Percentiles rank a stretch among this genome's conserved stretches.
Conservation (phyloP, 208 protist genomes). For the Histomonas meleagridis region DNA sequence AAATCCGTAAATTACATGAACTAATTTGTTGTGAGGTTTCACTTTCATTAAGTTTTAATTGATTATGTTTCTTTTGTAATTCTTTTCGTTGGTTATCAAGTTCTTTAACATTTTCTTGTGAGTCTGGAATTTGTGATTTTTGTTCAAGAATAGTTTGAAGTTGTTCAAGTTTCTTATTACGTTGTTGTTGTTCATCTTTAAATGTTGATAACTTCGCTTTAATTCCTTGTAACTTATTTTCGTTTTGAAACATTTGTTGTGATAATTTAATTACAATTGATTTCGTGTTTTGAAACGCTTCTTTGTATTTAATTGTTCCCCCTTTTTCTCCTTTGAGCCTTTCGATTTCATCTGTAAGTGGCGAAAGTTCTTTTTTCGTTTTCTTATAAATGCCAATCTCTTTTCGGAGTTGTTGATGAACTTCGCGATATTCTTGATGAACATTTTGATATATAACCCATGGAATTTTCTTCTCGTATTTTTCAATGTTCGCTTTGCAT, state of each 20-base stretch:
- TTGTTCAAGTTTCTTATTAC: not conserved
- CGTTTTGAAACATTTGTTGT: not conserved
- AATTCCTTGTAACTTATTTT: not conserved
- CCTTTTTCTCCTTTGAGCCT: not conserved
- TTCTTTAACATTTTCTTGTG: not conserved
- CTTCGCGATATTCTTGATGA: not conserved
- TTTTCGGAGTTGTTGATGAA: not conserved
- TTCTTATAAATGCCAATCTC: not conserved
- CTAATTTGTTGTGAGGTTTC: not conserved
- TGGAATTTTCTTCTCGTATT: slow-evolving; percentile 14
- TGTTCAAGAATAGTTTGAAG: not conserved
- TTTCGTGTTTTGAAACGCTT: not conserved
- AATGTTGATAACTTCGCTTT: not conserved
- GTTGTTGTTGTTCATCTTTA: not conserved
- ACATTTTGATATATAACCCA: not conserved
- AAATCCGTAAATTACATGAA: not conserved
- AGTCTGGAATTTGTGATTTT: not conserved
- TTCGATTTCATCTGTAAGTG: not conserved
- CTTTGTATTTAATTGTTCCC: not conserved
- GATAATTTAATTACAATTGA: not conserved
- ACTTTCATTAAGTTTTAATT: not conserved
- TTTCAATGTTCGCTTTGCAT: slow-evolving; percentile 14
- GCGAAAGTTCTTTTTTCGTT: not conserved
- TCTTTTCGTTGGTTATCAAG: not conserved
- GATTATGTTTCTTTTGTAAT: not conserved